Percentiles rank a stretch among this genome's conserved stretches.
These are phyloP conservation scores for Apiotrichum sp. DNA, from an alignment of 1,284 basidiomycete genomes.

Conservation along the genomic window DNA sequence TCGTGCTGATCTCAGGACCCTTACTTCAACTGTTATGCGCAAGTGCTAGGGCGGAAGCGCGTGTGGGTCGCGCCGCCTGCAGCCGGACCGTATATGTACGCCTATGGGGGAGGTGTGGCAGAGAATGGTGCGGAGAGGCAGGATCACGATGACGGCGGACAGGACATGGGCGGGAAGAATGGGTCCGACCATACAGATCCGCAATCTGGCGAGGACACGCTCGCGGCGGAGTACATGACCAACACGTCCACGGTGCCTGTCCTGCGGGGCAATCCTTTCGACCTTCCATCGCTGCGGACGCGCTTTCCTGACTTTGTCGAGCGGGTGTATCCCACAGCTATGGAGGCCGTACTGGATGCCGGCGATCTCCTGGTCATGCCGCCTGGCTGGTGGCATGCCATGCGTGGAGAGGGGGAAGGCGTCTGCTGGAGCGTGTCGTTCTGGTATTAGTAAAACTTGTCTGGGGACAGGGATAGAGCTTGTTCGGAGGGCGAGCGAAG, in stretches of 20 bases:
- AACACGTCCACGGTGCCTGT: slow-evolving; percentile 49
- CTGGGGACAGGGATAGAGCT: background rate
- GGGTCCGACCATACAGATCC: background rate
- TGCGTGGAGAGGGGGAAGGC: slow-evolving; percentile 61
- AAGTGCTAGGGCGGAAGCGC: slow-evolving; percentile 79
- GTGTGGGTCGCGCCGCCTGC: slow-evolving; percentile 85
- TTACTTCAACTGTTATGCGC: slow-evolving; percentile 85
- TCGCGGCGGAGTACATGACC: slow-evolving; percentile 37
- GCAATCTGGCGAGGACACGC: background rate
- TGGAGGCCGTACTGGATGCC: slow-evolving; percentile 61
- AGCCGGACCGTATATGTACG: slow-evolving; percentile 53
- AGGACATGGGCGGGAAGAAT: slow-evolving; percentile 37
- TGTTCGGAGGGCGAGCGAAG: background rate
- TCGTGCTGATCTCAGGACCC: slow-evolving; percentile 61
- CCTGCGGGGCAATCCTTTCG: slow-evolving; percentile 18
- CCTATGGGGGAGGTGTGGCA: slow-evolving; percentile 36
- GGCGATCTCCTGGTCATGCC: slow-evolving; percentile 85
- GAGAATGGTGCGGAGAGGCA: background rate
- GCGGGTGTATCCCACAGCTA: slow-evolving; percentile 59
- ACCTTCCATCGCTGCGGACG: slow-evolving; percentile 1
- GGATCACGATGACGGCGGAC: slow-evolving; percentile 1
- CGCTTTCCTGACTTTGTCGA: slow-evolving; percentile 52
- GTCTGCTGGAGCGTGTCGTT: slow-evolving; percentile 46
- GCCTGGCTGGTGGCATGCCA: slow-evolving; percentile 88
- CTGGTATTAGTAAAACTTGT: slow-evolving; percentile 33